Conservation (phyloP, 1,284 basidiomycete genomes). For the Phaffia rhodozyma region DNA sequence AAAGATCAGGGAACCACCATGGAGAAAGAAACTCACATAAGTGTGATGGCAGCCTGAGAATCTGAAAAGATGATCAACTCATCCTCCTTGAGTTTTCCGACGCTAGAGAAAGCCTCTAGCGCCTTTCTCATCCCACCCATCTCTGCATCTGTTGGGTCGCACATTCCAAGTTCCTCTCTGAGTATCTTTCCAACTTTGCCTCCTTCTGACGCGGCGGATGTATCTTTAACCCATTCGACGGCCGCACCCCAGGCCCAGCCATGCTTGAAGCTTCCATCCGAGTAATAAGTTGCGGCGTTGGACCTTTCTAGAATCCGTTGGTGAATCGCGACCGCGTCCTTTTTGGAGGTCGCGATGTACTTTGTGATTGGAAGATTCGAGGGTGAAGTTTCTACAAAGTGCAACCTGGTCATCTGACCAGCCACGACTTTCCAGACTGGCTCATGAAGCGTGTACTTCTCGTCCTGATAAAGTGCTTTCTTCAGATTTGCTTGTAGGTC, state of each 20-base stretch:
- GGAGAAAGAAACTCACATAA: conserved; percentile 1
- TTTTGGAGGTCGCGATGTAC: conserved; percentile 27
- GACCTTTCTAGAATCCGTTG: conserved; percentile 25
- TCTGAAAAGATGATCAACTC: conserved; percentile 33
- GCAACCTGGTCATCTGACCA: conserved; percentile 15
- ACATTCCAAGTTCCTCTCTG: conserved; percentile 27
- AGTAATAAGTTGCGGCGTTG: conserved; percentile 30
- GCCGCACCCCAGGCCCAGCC: conserved; percentile 35
- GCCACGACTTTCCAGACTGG: conserved; percentile 18
- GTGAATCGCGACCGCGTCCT: conserved; percentile 31
- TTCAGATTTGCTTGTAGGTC: too few species aligned
- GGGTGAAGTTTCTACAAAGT: conserved; percentile 19
- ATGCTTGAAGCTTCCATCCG: conserved; percentile 31
- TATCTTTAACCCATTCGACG: conserved; percentile 27
- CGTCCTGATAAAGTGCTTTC: conserved; percentile 1
- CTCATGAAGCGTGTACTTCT: conserved; percentile 16
- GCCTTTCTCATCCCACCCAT: conserved; percentile 33
- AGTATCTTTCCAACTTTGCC: conserved; percentile 31
- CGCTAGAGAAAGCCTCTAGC: conserved; percentile 31
- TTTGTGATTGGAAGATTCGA: conserved; percentile 33
- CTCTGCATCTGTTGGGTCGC: conserved; percentile 32
- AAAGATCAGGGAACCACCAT: not conserved
- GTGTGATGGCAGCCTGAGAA: conserved; percentile 31
- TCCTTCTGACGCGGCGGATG: not conserved
- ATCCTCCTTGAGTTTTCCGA: conserved; percentile 28